Evolutionary conservation across 139 green algal genomes (phyloP).

Genomic region (Chlamydomonas schloesseri): DNA sequence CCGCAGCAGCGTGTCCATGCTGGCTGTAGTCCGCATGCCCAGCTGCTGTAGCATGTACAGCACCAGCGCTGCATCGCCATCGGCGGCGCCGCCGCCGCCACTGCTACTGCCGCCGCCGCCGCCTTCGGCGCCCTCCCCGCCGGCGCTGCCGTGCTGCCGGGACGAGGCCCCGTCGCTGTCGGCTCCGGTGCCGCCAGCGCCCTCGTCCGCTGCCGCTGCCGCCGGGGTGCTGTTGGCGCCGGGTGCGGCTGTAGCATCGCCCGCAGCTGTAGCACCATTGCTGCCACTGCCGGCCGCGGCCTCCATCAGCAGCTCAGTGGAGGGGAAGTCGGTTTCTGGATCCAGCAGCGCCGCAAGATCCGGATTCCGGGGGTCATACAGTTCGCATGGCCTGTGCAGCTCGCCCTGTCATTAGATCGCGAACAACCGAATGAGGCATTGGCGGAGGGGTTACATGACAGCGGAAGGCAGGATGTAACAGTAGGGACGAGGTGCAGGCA

Average conservation of each 20-base stretch:
- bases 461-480: too few relatives aligned
- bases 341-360: slow-evolving; percentile 80
- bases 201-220: too few relatives aligned
- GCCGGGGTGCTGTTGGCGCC: neutral
- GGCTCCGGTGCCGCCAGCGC: neutral
- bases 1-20: slow-evolving; percentile 65
- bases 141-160: too few relatives aligned
- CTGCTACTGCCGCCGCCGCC: neutral
- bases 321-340: slow-evolving; percentile 62
- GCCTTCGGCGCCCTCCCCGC: too few relatives aligned
- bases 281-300: neutral
- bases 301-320: slow-evolving; percentile 5
- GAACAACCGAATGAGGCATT: too few relatives aligned
- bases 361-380: slow-evolving; percentile 79
- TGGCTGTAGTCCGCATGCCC: slow-evolving; percentile 62
- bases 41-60: slow-evolving; percentile 71
- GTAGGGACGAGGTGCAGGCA: too few relatives aligned
- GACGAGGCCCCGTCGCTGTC: neutral
- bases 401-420: too few relatives aligned
- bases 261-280: neutral
- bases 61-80: slow-evolving; percentile 10
- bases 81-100: neutral
- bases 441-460: too few relatives aligned
- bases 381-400: slow-evolving; percentile 46
- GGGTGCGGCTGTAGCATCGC: neutral